These are phyloP conservation scores for Cyclotella sp. DNA, from an alignment of 108 stramenopile genomes.

Conservation along the genomic window DNA sequence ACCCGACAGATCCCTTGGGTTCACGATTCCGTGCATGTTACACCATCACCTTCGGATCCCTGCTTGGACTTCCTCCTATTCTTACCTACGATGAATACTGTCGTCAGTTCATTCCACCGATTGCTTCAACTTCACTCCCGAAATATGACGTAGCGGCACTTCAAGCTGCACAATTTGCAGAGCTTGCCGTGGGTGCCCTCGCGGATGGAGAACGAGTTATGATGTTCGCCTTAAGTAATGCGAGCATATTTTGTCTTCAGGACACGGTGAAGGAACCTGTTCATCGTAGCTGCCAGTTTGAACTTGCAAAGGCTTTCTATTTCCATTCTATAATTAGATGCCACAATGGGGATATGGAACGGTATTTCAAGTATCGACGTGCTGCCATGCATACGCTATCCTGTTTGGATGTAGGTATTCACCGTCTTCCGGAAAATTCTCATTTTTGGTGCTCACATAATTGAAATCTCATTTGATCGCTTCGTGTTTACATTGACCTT, in stretches of 20 bases:
- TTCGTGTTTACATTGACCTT: background rate
- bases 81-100: slow-evolving; percentile 80
- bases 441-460: background rate
- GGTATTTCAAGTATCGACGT: slow-evolving; percentile 85
- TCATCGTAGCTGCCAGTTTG: slow-evolving; percentile 67
- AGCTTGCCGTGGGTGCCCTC: slow-evolving; percentile 82
- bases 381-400: slow-evolving; percentile 70
- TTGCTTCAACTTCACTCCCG: slow-evolving; percentile 53
- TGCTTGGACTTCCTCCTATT: slow-evolving; percentile 81
- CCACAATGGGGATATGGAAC: slow-evolving; percentile 75
- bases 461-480: too few species aligned
- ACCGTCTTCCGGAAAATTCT: background rate
- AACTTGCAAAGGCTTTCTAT: slow-evolving; percentile 78
- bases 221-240: slow-evolving; percentile 80
- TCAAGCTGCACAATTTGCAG: slow-evolving; percentile 82
- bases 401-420: slow-evolving; percentile 62
- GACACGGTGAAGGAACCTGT: slow-evolving; percentile 54
- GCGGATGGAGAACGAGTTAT: slow-evolving; percentile 52
- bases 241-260: slow-evolving; percentile 74
- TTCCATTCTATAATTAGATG: slow-evolving; percentile 73
- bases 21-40: slow-evolving; percentile 76
- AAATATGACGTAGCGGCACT: slow-evolving; percentile 75
- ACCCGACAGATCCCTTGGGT: slow-evolving; percentile 62
- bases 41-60: slow-evolving; percentile 68
- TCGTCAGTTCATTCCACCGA: slow-evolving; percentile 21